Evolutionary conservation across 331 rosid species (phyloP), one percentile per base, ranked within the genome.

Genomic region (Malus hybrid): DNA sequence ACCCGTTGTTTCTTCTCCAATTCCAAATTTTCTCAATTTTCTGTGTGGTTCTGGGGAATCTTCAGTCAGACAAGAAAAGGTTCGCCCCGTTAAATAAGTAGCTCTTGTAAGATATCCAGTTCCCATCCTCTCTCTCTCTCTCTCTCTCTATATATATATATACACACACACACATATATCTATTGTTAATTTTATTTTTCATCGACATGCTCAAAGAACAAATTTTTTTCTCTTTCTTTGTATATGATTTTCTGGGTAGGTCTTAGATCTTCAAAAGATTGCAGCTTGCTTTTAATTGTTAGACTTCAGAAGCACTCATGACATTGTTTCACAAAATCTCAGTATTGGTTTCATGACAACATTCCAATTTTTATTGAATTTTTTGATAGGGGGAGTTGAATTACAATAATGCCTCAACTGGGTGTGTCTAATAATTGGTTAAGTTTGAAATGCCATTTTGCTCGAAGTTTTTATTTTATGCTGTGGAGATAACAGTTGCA

Each of bases 41-140:
- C 81, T 82, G 70, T 85, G 73, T 54, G 70, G 10, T 80, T 76
- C 77, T 44, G 11, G 67, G 33, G 73, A 83, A 56, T 76, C 82
- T 76, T 62, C 67, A 31, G 56, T 71, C 74, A 63, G 52, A 59
- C 28, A 18, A 75, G 65, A 65, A 70, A 52, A 65, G 59, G 67
- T 39, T 64, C 59, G 48, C 19, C 34, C 57, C 70, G 16, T 60
- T 34, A 4, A 69, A 69, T 28, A 44, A 70, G 50, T 72, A 6
- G 73, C 67, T 76, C 63, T 76, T 82, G 64, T 46, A 31, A 29
- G 77, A 73, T 71, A 50, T 76, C 82, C 54, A 63, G 20, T 78
- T 74, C 42, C 54, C 29, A 11, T 83, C 71, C 64, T 33, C 29
- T 57, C 4, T 62, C 10, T 32, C 0, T 39, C 46, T 10, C 46